Evolutionary conservation across 306 rosid genomes (phyloP), one percentile per base, ranked within the genome.

Genomic region (Quercus alba): DNA sequence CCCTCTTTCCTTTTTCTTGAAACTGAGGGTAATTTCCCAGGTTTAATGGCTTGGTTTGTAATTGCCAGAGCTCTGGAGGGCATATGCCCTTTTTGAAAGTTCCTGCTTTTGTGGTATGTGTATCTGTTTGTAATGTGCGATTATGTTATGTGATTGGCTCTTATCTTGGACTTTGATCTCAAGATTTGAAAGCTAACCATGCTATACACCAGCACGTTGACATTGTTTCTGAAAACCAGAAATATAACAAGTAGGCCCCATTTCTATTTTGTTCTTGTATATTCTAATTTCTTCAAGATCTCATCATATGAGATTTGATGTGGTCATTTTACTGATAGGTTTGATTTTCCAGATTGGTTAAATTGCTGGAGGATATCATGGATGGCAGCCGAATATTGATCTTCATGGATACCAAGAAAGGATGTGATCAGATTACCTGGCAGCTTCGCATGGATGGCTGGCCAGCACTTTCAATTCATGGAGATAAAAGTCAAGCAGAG

Each of bases 371-470:
- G 84, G 99, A 93, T 79, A 93, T 93, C 80, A 95, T 95, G 98
- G 98, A 95, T 87, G 38, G 99, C 70, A 95, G 99, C 82, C 88
- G 97, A 79, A 95, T 95, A 86, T 82, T 95, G 77, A 89, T 95
- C 77, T 95, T 95, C 86, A 93, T 95, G 99, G 97, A 93, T 86
- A 95, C 97, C 54, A 95, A 95, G 83, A 93, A 95, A 86, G 99
- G 97, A 74, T 93, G 99, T 78, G 99, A 93, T 87, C 98, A 93
- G 79, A 87, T 90, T 72, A 95, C 99, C 17, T 80, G 97, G 72
- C 99, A 91, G 84, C 99, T 93, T 79, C 97, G 98, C 78, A 95
- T 91, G 97, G 98, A 91, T 89, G 99, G 98, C 68, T 95, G 99
- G 99, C 99, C 98, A 26, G 99, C 99, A 58, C 98, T 95, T 64